Percentiles rank a stretch among this genome's conserved stretches.
These are phyloP conservation scores for Lyophyllum shimeji DNA, from an alignment of 768 basidiomycete genomes.

Conservation along the genomic window DNA sequence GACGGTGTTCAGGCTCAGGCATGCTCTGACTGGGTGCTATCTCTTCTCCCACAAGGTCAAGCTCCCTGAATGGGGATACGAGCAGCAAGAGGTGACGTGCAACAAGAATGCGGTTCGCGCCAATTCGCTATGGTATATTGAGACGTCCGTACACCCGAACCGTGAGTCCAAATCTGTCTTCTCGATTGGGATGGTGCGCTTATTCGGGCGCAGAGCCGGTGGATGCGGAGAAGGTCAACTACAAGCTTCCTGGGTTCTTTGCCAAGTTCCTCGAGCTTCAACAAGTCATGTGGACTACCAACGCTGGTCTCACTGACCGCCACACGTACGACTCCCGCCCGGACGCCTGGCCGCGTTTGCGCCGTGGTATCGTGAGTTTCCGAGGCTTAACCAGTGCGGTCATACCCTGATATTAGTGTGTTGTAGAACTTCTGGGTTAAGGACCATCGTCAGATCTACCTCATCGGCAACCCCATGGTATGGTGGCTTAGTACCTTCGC, in stretches of 20 bases:
- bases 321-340: conserved; percentile 97
- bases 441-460: conserved; percentile 92
- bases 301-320: conserved; percentile 92
- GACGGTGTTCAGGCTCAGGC: conserved; percentile 80
- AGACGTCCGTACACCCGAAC: conserved; percentile 78
- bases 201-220: conserved; percentile 51
- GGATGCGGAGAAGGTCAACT: conserved; percentile 84
- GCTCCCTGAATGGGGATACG: conserved; percentile 95
- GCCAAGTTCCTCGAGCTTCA: conserved; percentile 91
- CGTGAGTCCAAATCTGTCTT: conserved; percentile 41
- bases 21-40: conserved; percentile 90
- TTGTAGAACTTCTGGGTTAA: conserved; percentile 97
- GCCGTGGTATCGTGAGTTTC: conserved; percentile 84
- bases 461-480: conserved; percentile 90
- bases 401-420: conserved; percentile 1
- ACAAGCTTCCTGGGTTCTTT: conserved; percentile 85
- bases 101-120: conserved; percentile 92
- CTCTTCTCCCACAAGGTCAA: conserved; percentile 98
- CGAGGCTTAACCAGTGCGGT: neutral
- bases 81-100: conserved; percentile 99
- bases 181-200: neutral
- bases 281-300: conserved; percentile 95
- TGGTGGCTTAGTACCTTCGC: conserved; percentile 87
- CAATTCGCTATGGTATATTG: conserved; percentile 94
- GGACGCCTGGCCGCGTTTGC: conserved; percentile 83